Percentiles rank a stretch among this genome's conserved stretches.
Conservation (phyloP, 441 rosid genomes). For the Euphorbia celastroides region DNA sequence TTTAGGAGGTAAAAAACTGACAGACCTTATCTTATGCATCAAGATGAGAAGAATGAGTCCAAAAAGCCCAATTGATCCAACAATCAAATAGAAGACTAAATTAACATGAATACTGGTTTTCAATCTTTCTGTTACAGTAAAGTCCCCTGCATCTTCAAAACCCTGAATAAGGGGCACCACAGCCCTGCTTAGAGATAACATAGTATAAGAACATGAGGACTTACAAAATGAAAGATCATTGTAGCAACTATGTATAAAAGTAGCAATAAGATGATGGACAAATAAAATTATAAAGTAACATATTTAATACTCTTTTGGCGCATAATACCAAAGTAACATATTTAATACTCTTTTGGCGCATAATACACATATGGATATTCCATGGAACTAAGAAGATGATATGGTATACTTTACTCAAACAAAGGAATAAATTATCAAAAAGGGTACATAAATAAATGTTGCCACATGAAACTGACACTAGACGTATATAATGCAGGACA, state of each 20-base stretch:
- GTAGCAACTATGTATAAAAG: constrained; percentile 10
- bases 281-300: background rate
- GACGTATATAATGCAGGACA: background rate
- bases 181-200: constrained; percentile 86
- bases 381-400: background rate
- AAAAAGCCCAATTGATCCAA: constrained; percentile 79
- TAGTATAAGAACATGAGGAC: constrained; percentile 37
- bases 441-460: background rate
- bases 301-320: too few species aligned
- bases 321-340: background rate
- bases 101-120: constrained; percentile 88
- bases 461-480: background rate
- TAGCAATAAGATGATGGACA: background rate
- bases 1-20: constrained; percentile 12
- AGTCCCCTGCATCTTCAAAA: constrained; percentile 99
- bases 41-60: constrained; percentile 86
- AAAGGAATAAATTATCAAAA: background rate
- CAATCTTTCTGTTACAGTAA: constrained; percentile 74
- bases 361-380: background rate
- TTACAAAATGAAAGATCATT: constrained; percentile 12
- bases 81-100: constrained; percentile 81
- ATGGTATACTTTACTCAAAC: background rate
- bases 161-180: constrained; percentile 99
- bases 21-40: constrained; percentile 55
- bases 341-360: too few species aligned